Evolutionary conservation across 2,329 filamentous ascomycete species (phyloP).

Genomic region (Pseudogymnoascus sp.): DNA sequence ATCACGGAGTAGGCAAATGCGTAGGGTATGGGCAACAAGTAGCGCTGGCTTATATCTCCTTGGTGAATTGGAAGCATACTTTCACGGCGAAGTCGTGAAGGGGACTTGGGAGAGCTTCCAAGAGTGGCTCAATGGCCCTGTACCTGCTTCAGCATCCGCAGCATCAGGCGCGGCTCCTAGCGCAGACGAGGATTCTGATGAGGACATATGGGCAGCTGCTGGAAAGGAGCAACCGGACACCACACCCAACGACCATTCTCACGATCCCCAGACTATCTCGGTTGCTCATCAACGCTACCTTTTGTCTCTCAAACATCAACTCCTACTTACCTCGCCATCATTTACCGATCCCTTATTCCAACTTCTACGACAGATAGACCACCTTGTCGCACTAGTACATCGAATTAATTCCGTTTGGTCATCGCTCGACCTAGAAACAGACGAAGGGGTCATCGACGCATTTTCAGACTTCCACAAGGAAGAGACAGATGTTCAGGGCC

Average conservation of each 20-base stretch:
- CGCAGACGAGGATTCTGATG: constrained; percentile 21
- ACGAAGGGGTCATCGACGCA: constrained; percentile 72
- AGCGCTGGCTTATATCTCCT: constrained; percentile 84
- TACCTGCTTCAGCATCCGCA: constrained; percentile 9
- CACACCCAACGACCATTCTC: constrained; percentile 28
- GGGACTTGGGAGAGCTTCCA: constrained; percentile 75
- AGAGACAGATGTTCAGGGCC: constrained; percentile 56
- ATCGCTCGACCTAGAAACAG: constrained; percentile 69
- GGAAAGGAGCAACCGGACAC: constrained; percentile 14
- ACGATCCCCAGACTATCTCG: constrained; percentile 79
- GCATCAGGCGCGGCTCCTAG: constrained; percentile 10
- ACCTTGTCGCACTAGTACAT: constrained; percentile 66
- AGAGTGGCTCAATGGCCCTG: constrained; percentile 52
- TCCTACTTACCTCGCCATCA: constrained; percentile 54
- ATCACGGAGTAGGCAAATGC: constrained; percentile 56
- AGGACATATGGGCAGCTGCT: constrained; percentile 37
- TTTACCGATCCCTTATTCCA: constrained; percentile 59
- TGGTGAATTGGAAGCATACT: constrained; percentile 76
- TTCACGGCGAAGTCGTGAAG: constrained; percentile 81
- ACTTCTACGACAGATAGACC: constrained; percentile 68
- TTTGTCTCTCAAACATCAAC: constrained; percentile 52
- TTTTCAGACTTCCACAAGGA: constrained; percentile 64
- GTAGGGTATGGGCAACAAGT: constrained; percentile 82
- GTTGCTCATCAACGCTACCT: constrained; percentile 74
- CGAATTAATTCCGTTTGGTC: constrained; percentile 70